Base-by-base conservation (phyloP, 306 rosid genomes). In the Malus orientalis region DNA sequence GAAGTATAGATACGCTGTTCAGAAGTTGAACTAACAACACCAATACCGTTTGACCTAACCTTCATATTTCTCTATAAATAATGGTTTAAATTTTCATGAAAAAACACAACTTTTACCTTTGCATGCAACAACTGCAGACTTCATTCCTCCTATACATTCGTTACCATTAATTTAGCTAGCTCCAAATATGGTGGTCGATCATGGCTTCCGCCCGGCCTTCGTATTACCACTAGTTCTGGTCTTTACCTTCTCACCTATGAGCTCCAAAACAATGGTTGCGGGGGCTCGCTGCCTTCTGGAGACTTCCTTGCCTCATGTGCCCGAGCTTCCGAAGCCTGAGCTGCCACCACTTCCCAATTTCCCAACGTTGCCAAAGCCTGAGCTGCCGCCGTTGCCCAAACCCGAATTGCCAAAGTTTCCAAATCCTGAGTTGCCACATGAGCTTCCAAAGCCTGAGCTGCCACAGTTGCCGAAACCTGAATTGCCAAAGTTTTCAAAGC, bases 281-380 rank as follows among this genome's bases (percentile, higher is more conserved):
- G 88, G 76, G 20, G 87, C 86, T 66, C 86, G 93, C 30, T 13
- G n/a, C 59, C 84, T 81, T 27, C 57, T 61, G 58, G 69, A 81
- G 29, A 32, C 76, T 22, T 29, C 70, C 5, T 70, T 70, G 27
- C 22, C 83, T 14, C 67, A 80, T 14, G n/a, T 71, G 65, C 75
- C 79, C 1, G 54, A 63, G 23, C 22, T 76, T 55, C 73, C 75
- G 12, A 16, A 73, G n/a, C 44, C 73, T 1, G 74, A 53, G 58
- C 8, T 76, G 38, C 79, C 79, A 45, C 22, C 71, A 0, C 63
- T 67, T 67, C 74, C 74, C 3, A 36, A 22, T 30, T 30, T 29
- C 19, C 63, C 63, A 18, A 53, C 62, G 53, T 6, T 53, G 63
- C 47, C 62, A 71, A 71, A 71, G 60, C 79, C 76, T 16, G 79